Conservation (phyloP, 306 rosid genomes). For the Rubus parviflorus region DNA sequence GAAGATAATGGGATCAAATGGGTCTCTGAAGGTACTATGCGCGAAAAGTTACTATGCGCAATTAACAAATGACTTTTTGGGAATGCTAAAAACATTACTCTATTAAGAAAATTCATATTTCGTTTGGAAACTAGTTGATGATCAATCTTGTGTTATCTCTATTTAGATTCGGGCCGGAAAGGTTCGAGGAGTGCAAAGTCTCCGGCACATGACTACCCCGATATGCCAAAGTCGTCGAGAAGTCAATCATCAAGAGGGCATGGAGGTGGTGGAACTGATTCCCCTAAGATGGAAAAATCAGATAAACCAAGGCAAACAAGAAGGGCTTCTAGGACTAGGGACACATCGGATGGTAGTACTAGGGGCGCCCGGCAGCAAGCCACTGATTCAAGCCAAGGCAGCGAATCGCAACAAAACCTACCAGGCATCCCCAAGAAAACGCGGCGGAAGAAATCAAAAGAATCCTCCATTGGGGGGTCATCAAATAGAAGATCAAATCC, state of each 20-base stretch:
- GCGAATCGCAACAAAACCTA: conserved; percentile 31
- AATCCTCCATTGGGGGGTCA: conserved; percentile 18
- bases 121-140: neutral
- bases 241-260: conserved; percentile 28
- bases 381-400: conserved; percentile 25
- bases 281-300: conserved; percentile 54
- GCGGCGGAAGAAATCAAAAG: conserved; percentile 57
- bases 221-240: conserved; percentile 47
- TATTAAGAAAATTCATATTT: neutral
- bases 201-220: conserved; percentile 36
- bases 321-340: conserved; percentile 46
- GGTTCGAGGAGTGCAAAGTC: conserved; percentile 18
- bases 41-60: neutral
- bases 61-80: no score
- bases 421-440: conserved; percentile 59
- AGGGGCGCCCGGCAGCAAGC: conserved; percentile 22
- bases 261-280: conserved; percentile 28
- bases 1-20: conserved; percentile 20
- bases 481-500: conserved; percentile 37
- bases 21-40: conserved; percentile 39
- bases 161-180: conserved; percentile 36
- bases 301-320: conserved; percentile 55
- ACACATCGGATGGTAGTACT: conserved; percentile 27
- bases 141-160: neutral
- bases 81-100: neutral